Evolutionary conservation across 108 stramenopile genomes (phyloP).

Genomic region (Skeletonema tropicum): DNA sequence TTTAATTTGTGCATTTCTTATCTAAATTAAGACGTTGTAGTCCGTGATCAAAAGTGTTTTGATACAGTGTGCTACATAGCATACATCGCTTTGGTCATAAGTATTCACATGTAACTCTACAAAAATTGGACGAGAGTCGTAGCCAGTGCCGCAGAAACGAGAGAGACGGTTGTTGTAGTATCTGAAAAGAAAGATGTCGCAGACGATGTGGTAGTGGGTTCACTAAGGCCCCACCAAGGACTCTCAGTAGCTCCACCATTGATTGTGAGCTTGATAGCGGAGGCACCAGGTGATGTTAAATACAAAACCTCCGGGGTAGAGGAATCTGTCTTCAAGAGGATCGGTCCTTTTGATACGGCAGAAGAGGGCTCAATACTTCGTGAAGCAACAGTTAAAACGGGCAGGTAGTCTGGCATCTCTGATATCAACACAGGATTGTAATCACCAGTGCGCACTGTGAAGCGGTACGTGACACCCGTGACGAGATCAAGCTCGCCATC

Average conservation of each 20-base stretch:
- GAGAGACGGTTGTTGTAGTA: background rate
- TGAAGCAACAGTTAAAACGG: background rate
- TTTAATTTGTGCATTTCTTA: constrained; percentile 5
- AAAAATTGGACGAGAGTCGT: background rate
- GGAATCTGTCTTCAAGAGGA: background rate
- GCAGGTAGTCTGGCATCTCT: background rate
- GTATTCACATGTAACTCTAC: background rate
- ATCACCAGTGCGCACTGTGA: constrained; percentile 2
- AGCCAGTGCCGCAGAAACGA: background rate
- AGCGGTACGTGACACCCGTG: constrained; percentile 4
- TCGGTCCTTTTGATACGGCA: background rate
- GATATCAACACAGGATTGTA: background rate
- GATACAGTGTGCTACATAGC: background rate
- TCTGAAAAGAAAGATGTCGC: background rate
- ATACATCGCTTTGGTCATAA: background rate
- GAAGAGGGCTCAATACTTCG: background rate
- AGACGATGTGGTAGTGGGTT: background rate
- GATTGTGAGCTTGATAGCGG: constrained; percentile 1
- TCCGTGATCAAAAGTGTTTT: no score
- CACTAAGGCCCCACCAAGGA: background rate
- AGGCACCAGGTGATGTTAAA: constrained; percentile 5
- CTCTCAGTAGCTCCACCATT: background rate
- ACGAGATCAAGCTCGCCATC: background rate
- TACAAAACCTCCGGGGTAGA: background rate
- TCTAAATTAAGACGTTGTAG: background rate